phyloP scores from a whole-genome alignment of 495 filamentous ascomycete species.

The Xylaria sp. region DNA sequence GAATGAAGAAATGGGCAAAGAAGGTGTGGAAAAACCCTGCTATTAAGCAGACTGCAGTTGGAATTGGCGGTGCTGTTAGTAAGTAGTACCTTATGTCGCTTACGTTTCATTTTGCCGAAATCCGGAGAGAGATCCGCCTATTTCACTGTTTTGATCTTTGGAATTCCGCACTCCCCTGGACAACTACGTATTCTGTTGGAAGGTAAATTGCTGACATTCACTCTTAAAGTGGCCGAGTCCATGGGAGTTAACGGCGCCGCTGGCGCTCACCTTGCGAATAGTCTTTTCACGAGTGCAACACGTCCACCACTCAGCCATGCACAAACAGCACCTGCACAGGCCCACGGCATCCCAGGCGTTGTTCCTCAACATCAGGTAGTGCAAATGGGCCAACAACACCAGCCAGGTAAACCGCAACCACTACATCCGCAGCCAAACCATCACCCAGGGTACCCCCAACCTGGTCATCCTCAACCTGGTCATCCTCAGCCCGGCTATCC shows the following conservation, averaged over 20 bases:
- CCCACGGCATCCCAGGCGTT: conserved; percentile 26
- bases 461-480: background rate
- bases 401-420: conserved; percentile 1
- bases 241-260: conserved; percentile 31
- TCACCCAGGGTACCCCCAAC: conserved; percentile 2
- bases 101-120: background rate
- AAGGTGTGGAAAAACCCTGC: conserved; percentile 38
- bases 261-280: conserved; percentile 35
- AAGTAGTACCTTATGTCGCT: conserved; percentile 1
- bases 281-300: conserved; percentile 31
- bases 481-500: background rate
- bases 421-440: background rate
- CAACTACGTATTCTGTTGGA: background rate
- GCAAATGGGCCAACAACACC: conserved; percentile 19
- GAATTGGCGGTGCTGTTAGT: conserved; percentile 33
- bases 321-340: conserved; percentile 35
- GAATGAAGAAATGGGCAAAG: conserved; percentile 43
- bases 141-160: background rate
- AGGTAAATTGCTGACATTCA: conserved; percentile 13
- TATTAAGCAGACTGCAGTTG: conserved; percentile 36
- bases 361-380: conserved; percentile 9
- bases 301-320: conserved; percentile 36
- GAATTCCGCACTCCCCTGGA: background rate
- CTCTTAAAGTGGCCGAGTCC: conserved; percentile 29
- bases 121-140: background rate